Evolutionary conservation across 805 yeast genomes (phyloP).

Genomic region (Candida coquimbonensis): DNA sequence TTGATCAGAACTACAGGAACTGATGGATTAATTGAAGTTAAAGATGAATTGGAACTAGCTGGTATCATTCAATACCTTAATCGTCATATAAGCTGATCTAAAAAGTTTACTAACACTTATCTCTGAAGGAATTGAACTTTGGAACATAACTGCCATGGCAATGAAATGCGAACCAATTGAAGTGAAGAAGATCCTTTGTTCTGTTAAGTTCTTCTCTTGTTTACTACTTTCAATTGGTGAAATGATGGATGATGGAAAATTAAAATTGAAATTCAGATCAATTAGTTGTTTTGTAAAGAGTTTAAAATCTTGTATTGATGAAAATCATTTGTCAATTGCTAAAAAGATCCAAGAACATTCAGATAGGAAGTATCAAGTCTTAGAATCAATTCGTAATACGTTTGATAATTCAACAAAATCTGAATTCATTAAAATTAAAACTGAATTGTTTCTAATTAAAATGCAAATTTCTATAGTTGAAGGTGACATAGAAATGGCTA

Average conservation of each 20-base stretch:
- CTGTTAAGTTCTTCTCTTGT: slow-evolving; percentile 23
- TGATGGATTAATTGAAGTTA: slow-evolving; percentile 13
- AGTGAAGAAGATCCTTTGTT: slow-evolving; percentile 9
- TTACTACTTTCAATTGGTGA: slow-evolving; percentile 28
- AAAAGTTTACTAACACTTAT: neutral
- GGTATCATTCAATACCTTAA: slow-evolving; percentile 1
- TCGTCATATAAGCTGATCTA: neutral
- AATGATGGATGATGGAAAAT: slow-evolving; percentile 15
- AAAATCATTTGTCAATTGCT: slow-evolving; percentile 12
- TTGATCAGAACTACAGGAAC: slow-evolving; percentile 21
- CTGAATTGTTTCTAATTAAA: slow-evolving; percentile 26
- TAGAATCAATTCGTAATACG: slow-evolving; percentile 15
- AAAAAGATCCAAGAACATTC: slow-evolving; percentile 24
- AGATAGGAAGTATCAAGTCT: slow-evolving; percentile 19
- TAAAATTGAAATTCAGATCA: slow-evolving; percentile 23
- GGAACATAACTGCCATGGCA: slow-evolving; percentile 30
- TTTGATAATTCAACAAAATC: neutral
- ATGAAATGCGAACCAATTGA: slow-evolving; percentile 16
- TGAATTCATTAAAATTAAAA: slow-evolving; percentile 15
- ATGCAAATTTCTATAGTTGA: slow-evolving; percentile 26
- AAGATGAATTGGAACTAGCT: slow-evolving; percentile 22
- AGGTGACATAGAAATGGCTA: slow-evolving; percentile 30
- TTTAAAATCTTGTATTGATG: slow-evolving; percentile 25
- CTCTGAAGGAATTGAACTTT: slow-evolving; percentile 24
- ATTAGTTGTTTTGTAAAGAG: slow-evolving; percentile 26